A percentile compares a stretch with the other conserved stretches of the same genome.
These are phyloP conservation scores for Pseudogymnoascus pannorum DNA, from an alignment of 2,329 filamentous ascomycete genomes.

Conservation along the genomic window DNA sequence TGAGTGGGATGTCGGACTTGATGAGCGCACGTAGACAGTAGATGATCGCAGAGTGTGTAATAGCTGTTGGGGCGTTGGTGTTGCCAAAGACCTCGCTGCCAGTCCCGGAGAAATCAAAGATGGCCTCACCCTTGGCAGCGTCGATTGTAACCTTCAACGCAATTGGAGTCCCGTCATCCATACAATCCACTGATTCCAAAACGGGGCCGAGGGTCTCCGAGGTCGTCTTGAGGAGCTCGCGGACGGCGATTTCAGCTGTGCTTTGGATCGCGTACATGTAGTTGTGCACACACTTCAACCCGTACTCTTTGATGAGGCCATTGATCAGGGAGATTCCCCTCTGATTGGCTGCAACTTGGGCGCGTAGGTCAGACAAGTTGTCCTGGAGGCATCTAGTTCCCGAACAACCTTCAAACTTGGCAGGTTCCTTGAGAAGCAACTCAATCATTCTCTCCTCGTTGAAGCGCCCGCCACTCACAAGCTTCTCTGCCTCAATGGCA, in stretches of 20 bases:
- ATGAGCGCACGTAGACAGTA: constrained; percentile 75
- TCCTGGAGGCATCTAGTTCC: constrained; percentile 74
- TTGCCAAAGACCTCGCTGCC: constrained; percentile 72
- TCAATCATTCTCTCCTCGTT: constrained; percentile 70
- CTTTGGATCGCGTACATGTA: constrained; percentile 80
- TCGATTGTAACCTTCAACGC: constrained; percentile 69
- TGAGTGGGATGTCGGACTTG: constrained; percentile 72
- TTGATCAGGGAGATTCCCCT: constrained; percentile 76
- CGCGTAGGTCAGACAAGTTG: constrained; percentile 80
- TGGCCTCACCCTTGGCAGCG: constrained; percentile 62
- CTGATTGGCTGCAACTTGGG: constrained; percentile 79
- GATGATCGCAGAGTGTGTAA: constrained; percentile 74
- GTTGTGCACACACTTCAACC: constrained; percentile 67
- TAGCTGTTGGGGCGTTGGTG: constrained; percentile 70
- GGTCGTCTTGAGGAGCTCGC: constrained; percentile 66
- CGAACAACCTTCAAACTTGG: constrained; percentile 65
- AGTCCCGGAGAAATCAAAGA: constrained; percentile 73
- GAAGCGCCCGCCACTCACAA: constrained; percentile 70
- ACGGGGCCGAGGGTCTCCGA: constrained; percentile 61
- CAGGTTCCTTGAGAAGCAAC: constrained; percentile 65
- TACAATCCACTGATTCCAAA: constrained; percentile 70
- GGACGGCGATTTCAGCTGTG: constrained; percentile 71
- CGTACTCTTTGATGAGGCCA: constrained; percentile 68
- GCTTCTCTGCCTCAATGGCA: constrained; percentile 57
- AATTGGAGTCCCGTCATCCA: constrained; percentile 82